Conservation (phyloP, 2,329 filamentous ascomycete genomes). For the Harringtonia aguacate region DNA sequence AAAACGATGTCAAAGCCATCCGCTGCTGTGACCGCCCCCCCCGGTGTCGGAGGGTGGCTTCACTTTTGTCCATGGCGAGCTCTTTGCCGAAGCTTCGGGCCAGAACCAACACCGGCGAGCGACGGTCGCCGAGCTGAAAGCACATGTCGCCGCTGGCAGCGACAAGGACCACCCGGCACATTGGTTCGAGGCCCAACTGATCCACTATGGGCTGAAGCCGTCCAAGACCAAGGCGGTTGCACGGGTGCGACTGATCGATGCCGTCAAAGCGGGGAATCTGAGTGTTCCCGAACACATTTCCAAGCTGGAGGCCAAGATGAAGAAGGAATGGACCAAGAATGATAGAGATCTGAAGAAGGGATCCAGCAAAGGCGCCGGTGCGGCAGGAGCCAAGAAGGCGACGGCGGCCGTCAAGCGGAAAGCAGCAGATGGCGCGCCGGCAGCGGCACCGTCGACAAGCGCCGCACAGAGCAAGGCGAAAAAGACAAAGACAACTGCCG, state of each 20-base stretch:
- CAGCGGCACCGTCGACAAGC: neutral
- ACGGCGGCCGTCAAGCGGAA: constrained; percentile 1
- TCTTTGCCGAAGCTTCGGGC: constrained; percentile 32
- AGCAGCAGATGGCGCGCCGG: neutral
- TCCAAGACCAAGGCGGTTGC: constrained; percentile 48
- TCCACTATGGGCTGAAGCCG: constrained; percentile 48
- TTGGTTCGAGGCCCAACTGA: constrained; percentile 52
- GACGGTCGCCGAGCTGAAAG: constrained; percentile 29
- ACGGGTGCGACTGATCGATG: constrained; percentile 47
- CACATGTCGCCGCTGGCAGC: constrained; percentile 28
- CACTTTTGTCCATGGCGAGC: constrained; percentile 17
- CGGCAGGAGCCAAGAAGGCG: neutral
- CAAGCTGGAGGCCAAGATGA: constrained; percentile 41
- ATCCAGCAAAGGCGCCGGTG: neutral
- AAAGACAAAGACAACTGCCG: neutral
- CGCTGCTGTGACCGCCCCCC: neutral
- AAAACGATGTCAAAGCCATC: neutral
- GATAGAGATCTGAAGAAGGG: constrained; percentile 1
- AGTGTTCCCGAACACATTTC: constrained; percentile 35
- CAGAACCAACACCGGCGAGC: constrained; percentile 35
- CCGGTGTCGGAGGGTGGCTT: constrained; percentile 4
- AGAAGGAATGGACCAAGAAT: constrained; percentile 37
- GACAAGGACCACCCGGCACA: constrained; percentile 41
- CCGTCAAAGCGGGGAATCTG: constrained; percentile 36
- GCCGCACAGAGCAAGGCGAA: neutral